A percentile compares a stretch with the other conserved stretches of the same genome.
Conservation (phyloP, 2,329 filamentous ascomycete genomes). For the Tolypocladium cylindrosporum region DNA sequence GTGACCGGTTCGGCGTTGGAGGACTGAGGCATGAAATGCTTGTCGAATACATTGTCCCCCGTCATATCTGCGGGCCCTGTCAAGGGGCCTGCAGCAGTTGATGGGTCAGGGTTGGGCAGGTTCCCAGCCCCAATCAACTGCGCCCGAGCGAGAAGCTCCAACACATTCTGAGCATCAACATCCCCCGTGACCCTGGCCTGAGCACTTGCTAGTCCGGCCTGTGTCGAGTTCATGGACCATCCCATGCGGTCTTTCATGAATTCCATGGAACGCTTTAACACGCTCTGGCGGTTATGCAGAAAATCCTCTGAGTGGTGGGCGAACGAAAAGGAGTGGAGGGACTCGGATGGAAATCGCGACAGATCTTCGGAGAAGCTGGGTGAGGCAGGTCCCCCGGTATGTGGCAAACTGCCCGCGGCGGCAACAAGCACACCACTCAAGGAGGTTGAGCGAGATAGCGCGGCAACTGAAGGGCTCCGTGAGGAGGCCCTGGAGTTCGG, state of each 20-base stretch:
- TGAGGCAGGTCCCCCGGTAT: constrained; percentile 56
- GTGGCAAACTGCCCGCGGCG: constrained; percentile 40
- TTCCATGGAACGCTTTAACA: constrained; percentile 86
- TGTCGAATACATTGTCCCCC: constrained; percentile 76
- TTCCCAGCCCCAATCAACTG: constrained; percentile 66
- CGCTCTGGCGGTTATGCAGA: constrained; percentile 83
- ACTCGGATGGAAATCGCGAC: constrained; percentile 86
- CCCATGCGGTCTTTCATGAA: constrained; percentile 91
- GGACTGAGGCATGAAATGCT: constrained; percentile 55
- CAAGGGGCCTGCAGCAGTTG: constrained; percentile 45
- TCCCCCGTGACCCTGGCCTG: constrained; percentile 78
- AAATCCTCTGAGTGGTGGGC: constrained; percentile 90
- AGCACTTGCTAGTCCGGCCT: constrained; percentile 68
- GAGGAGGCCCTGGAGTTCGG: constrained; percentile 54
- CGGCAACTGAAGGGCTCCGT: constrained; percentile 44
- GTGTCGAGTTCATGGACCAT: constrained; percentile 57
- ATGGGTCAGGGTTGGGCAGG: constrained; percentile 36
- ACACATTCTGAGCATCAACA: constrained; percentile 78
- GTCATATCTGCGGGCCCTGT: constrained; percentile 70
- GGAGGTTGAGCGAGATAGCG: constrained; percentile 58
- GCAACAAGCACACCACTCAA: constrained; percentile 57
- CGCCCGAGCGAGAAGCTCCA: constrained; percentile 76
- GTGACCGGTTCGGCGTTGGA: constrained; percentile 38
- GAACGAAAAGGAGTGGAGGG: constrained; percentile 96
- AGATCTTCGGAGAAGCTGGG: constrained; percentile 82